Base-by-base conservation (phyloP, 2,329 filamentous ascomycete genomes). In the Basipetospora chlamydospora region DNA sequence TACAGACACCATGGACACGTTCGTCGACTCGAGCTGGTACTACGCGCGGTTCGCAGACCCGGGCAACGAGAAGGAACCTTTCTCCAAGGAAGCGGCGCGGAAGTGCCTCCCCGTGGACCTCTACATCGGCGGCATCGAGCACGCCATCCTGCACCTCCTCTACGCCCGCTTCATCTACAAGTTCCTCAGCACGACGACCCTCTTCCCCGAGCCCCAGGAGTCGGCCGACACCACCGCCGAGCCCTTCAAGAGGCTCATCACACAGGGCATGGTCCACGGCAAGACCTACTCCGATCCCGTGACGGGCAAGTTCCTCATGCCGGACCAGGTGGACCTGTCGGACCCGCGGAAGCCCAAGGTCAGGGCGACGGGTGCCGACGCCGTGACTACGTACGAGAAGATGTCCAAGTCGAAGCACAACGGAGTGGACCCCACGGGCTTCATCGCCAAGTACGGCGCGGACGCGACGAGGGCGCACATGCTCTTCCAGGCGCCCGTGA, bases 331-430 rank as follows among this genome's bases (percentile, higher is more conserved):
- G 11, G 76, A 87, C 43, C 47, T 78, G 4, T 64, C 61, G 3
- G 64, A 70, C 28, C 60, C 68, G 0, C 57, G 61, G 0, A 58
- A 60, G 10, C 80, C 80, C 1, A 61, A 64, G 37, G 69, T 90
- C n/a, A 64, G 64, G 13, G 64, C 67, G 0, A 80, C 74, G 0
- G 72, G 74, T 3, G 57, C 68, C 33, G 48, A 50, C 0, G 73
- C 80, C 2, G 69, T 61, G 20, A 57, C 85, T 13, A 77, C 73
- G 1, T 93, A 71, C 47, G 85, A 93, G 54, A 94, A 94, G 53
- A 94, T 94, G 86, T 90, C 82, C 26, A 94, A 94, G 59, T 92
- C 83, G 48, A 94, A 94, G 56, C 68, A 90, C 59, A 94, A 94
- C 50, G 86, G 86, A 18, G 83, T 93, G 6, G 84, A 93, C 50